Base-by-base conservation (phyloP, 169 alveolate species). In the Plasmodium knowlesi region DNA sequence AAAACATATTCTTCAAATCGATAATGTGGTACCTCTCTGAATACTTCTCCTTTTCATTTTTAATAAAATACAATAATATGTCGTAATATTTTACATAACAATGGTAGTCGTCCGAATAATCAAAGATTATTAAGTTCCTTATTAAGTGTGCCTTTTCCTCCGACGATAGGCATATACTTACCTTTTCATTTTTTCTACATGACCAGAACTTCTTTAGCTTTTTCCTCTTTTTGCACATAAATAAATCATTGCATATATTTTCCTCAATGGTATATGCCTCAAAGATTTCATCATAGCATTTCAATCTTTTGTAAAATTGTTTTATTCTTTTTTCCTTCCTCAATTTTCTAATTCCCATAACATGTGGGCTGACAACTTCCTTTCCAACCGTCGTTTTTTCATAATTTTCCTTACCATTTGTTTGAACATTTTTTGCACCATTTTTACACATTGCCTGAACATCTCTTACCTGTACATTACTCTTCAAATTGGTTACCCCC, bases 11-110 rank as follows among this genome's bases (percentile, higher is more conserved):
- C 39, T 61, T 89, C 76, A 79, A 43, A 22, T 89, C 83, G 32
- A 67, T 32, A 19, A 79, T 25, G 34, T 89, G 71, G n/a, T 22
- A 19, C n/a, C 57, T 79, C 10, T 78, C 78, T 25, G 28, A 9
- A 41, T 53, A 61, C 22, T 16, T 79, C 34, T 80, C 82, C 34
- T 70, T 89, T 89, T 57, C 83, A 16, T 54, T 41, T 53, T 80
- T 89, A 79, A 89, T 54, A 89, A 89, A 89, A 71, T 70, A 28
- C 72, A 89, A 46, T 50, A 89, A 73, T 61, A 79, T 89, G 67
- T 89, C 94, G 82, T 89, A 89, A 89, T 89, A 89, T 73, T 89
- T 89, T 67, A 89, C 82, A 41, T 89, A 89, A 78, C 94, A 79
- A n/a, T 10, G 43, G 73, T 78, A 89, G 73, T 89, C 89, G 28